Base-by-base conservation (phyloP, 2,329 filamentous ascomycete genomes). In the Diaporthe longicolla region DNA sequence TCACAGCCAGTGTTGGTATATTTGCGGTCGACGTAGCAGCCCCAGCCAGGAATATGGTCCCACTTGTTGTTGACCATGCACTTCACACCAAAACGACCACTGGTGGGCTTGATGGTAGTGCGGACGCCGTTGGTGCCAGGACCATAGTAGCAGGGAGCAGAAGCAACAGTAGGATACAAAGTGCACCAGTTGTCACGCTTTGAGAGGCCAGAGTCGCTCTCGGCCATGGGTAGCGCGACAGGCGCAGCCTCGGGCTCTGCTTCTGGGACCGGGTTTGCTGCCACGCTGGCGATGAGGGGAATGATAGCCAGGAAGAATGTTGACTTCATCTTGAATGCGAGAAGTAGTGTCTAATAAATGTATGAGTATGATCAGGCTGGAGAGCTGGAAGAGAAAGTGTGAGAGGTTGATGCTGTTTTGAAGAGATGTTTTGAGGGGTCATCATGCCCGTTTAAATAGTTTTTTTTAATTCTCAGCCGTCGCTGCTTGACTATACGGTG, bases 121-220 rank as follows among this genome's bases (percentile, higher is more conserved):
- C 61, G 43, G 26, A 65, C 61, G 19, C 61, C 61, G 43, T 65
- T 65, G 40, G 61, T 65, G 13, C 61, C 61, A 3, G 61, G 43
- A 2, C 61, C 61, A 21, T 65, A 65, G 26, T 65, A 65, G 19
- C 61, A 65, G 19, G 61, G 61, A 1, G 61, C 61, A 50, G 61
- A 65, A 35, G 61, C 21, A 19, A 65, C 43, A 29, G 61, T 65
- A 5, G 61, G 61, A 26, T 65, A 50, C 11, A 65, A 43, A 26
- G 61, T 65, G 43, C 61, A 65, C 61, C 43, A 65, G 43, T 65
- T 65, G 11, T 65, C 61, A 50, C 61, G 61, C 43, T 65, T 65
- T 19, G 61, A 65, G 24, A 65, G 61, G 8, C 61, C 61, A 9
- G 61, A 50, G 19, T 65, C 61, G 26, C 43, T 24, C 40, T 65